Base-by-base conservation (phyloP, 2,329 filamentous ascomycete species). In the Penicillium sp. region DNA sequence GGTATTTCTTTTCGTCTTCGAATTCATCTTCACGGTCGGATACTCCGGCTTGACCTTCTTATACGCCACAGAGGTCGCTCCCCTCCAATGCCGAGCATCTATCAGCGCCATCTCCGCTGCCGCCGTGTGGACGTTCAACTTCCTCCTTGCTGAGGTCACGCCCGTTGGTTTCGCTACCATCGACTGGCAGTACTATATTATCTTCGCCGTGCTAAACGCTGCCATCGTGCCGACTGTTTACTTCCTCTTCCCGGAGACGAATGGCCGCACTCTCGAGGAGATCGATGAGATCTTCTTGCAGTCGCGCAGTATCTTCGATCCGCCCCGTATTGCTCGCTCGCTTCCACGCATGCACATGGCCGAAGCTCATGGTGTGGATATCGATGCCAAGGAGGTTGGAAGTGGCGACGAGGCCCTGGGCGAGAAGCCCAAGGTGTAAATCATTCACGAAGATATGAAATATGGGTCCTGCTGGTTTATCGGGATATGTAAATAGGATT, bases 221-320 rank as follows among this genome's bases (percentile, higher is more conserved):
- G 59, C 60, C 42, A 70, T 72, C 17, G 68, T 71, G 12, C 69
- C 69, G 0, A 63, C 54, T 1, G 71, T 78, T 6, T 78, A 75
- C 55, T 71, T 76, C 48, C 74, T 73, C 61, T 77, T 74, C 58
- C 75, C 75, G 0, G 75, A 77, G 61, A 76, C 74, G 13, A 73
- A 74, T 35, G 74, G 73, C 1, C 69, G 71, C 7, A 69, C 73
- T 0, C 61, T 77, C 12, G 75, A 77, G 58, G 74, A 77, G 53
- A 73, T 77, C 15, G 73, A 76, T 59, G 69, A 73, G 50, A 73
- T 76, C n/a, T 76, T 76, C 58, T 57, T 68, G 25, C 70, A 68
- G 53, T 64, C 70, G 0, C 74, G 66, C 41, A 67, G 43, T 41
- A 64, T 71, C 21, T 65, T 71, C 35, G 64, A 72, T 42, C 67